Conservation (phyloP, 1,284 basidiomycete genomes). For the Ustilago nuda region DNA sequence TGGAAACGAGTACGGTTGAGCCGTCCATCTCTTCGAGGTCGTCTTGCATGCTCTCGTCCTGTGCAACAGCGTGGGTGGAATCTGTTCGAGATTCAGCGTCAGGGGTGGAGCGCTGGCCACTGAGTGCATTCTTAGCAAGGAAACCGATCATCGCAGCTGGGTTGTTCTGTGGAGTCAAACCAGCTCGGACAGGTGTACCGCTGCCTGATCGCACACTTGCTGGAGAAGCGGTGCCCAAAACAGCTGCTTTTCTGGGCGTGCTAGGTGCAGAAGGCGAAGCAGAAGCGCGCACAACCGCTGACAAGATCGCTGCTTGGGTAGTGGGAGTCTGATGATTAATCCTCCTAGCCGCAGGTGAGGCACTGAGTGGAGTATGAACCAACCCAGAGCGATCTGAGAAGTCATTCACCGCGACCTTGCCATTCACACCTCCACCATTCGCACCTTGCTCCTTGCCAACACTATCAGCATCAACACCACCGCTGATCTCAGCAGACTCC, state of each 20-base stretch:
- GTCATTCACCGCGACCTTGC: slow-evolving; percentile 10
- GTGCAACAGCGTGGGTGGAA: not conserved
- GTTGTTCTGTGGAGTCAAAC: slow-evolving; percentile 22
- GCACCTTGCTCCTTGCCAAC: slow-evolving; percentile 5
- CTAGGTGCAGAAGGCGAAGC: slow-evolving; percentile 39
- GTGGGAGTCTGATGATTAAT: slow-evolving; percentile 31
- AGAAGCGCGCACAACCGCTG: slow-evolving; percentile 47
- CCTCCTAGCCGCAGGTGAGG: slow-evolving; percentile 35
- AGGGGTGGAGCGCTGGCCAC: slow-evolving; percentile 9
- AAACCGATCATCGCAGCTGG: slow-evolving; percentile 49
- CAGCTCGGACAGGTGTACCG: slow-evolving; percentile 17
- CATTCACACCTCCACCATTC: slow-evolving; percentile 3
- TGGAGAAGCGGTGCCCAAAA: slow-evolving; percentile 1
- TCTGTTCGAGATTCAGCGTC: not conserved
- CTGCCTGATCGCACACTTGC: slow-evolving; percentile 7
- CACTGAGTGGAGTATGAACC: slow-evolving; percentile 37
- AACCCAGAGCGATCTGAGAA: slow-evolving; percentile 15
- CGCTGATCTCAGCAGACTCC: slow-evolving; percentile 44
- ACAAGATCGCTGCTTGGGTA: slow-evolving; percentile 47
- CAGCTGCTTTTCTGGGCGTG: slow-evolving; percentile 28
- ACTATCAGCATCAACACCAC: slow-evolving; percentile 1
- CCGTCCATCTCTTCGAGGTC: slow-evolving; percentile 25
- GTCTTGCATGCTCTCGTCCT: slow-evolving; percentile 39
- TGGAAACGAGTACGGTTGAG: slow-evolving; percentile 29
- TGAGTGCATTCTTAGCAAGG: slow-evolving; percentile 44